Evolutionary conservation across 2,329 filamentous ascomycete genomes (phyloP), one percentile per base, ranked within the genome.

Genomic region (Colletotrichum aenigma): DNA sequence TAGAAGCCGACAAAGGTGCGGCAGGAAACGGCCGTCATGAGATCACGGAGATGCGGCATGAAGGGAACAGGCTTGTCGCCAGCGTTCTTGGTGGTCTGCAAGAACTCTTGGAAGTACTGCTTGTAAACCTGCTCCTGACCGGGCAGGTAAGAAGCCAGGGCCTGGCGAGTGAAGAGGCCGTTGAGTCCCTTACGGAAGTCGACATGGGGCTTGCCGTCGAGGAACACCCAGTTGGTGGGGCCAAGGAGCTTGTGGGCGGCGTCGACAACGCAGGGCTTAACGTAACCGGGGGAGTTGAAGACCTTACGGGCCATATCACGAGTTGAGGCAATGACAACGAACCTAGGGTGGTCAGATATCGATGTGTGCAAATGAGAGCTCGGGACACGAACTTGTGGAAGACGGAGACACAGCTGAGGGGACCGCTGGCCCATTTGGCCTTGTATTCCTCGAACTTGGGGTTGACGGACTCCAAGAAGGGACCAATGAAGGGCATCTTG

Each of bases 181-280:
- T 98, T 98, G 79, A 99, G 89, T 69, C 97, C 97, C 88, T 98
- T 98, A 84, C 97, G 96, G 87, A 97, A 99, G 82, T 98, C 97
- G 79, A 98, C 95, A 81, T 99, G 97, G 52, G 93, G 92, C 87
- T 96, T 97, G 82, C 97, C 97, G 83, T 98, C 96, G 79, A 99
- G 89, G 87, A 98, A 98, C 21, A 98, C 97, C 95, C 96, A 99
- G 88, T 98, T 98, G 81, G 94, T 94, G 76, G 93, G 91, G 75
- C 97, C 95, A 68, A 99, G 92, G 66, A 99, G 94, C 88, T 98
- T 98, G 86, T 95, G 93, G 24, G 97, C 97, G 75, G 94, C 93
- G 84, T 98, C 96, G 78, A 99, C 97, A 77, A 99, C 96, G 82
- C 96, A 98, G 56, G 97, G 97, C 88, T 98, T 98, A 84, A 98